These are phyloP conservation scores for Ophiostoma tasmaniense DNA, from an alignment of 2,329 filamentous ascomycete species.

Conservation along the genomic window DNA sequence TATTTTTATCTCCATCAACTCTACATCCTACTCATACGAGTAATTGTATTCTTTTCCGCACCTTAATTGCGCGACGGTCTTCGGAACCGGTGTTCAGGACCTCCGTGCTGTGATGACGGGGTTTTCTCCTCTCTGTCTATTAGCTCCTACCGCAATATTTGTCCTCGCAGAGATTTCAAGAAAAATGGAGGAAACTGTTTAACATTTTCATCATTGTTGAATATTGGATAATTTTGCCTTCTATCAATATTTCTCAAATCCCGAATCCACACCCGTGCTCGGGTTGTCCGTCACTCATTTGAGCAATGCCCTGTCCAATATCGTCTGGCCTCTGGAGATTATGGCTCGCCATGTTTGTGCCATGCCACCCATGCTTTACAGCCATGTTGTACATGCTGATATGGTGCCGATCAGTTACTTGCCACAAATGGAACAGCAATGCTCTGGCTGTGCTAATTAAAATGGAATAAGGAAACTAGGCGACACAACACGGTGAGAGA, in stretches of 20 bases:
- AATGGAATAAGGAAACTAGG: background rate
- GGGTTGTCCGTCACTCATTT: background rate
- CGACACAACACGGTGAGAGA: background rate
- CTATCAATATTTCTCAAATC: background rate
- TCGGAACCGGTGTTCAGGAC: background rate
- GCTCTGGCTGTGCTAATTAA: background rate
- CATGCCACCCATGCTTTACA: too few species aligned
- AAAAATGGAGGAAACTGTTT: background rate
- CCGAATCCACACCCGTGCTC: background rate
- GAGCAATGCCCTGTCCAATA: background rate
- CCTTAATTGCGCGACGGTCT: background rate
- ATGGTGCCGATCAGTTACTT: background rate
- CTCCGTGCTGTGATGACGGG: background rate
- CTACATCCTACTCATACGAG: background rate
- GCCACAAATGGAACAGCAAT: background rate
- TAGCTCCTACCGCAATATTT: background rate
- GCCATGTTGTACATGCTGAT: background rate
- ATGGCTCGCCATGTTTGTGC: background rate
- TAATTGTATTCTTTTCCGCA: background rate
- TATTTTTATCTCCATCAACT: background rate
- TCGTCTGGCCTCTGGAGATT: background rate
- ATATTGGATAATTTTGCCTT: background rate
- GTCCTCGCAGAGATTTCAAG: background rate
- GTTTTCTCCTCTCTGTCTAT: background rate
- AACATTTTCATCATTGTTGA: background rate